Percentiles rank a stretch among this genome's conserved stretches.
Conservation (phyloP, 2,329 filamentous ascomycete species). For the Pseudogymnoascus sp. region DNA sequence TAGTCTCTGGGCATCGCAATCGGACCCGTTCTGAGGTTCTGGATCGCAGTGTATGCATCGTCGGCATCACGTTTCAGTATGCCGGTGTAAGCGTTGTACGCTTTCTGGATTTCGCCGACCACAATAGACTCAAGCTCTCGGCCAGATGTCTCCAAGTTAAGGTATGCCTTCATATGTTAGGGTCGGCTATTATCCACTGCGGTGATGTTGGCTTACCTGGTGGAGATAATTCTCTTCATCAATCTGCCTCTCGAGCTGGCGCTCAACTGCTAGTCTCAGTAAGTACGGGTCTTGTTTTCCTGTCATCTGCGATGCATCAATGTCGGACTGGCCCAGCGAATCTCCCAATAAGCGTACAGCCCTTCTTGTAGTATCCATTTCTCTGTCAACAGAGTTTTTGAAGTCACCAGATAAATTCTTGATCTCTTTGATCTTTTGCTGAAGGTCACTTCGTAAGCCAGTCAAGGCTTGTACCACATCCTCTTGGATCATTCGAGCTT, state of each 20-base stretch:
- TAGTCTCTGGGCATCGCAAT: slow-evolving; percentile 90
- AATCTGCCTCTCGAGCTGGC: slow-evolving; percentile 84
- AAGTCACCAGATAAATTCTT: slow-evolving; percentile 90
- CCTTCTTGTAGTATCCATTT: slow-evolving; percentile 77
- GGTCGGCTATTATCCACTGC: slow-evolving; percentile 12
- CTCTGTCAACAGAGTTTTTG: slow-evolving; percentile 92
- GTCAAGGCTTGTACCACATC: slow-evolving; percentile 86
- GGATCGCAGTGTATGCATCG: slow-evolving; percentile 67
- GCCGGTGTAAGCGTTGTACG: slow-evolving; percentile 86
- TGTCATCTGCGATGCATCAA: slow-evolving; percentile 65
- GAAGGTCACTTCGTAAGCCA: slow-evolving; percentile 77
- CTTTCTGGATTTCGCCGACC: slow-evolving; percentile 95
- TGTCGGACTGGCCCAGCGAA: slow-evolving; percentile 68
- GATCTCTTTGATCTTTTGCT: slow-evolving; percentile 98
- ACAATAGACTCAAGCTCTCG: slow-evolving; percentile 94
- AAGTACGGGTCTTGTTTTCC: slow-evolving; percentile 92
- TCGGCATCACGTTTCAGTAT: slow-evolving; percentile 90
- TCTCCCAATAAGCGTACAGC: slow-evolving; percentile 78
- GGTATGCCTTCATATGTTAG: slow-evolving; percentile 59
- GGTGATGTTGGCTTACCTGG: slow-evolving; percentile 35
- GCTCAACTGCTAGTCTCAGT: slow-evolving; percentile 75
- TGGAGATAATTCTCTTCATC: slow-evolving; percentile 98
- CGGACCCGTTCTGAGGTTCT: slow-evolving; percentile 75
- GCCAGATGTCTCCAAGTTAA: slow-evolving; percentile 90
- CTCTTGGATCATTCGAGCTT: slow-evolving; percentile 81